phyloP scores from a whole-genome alignment of 2,329 filamentous ascomycete species.

The Penicillium sp. region DNA sequence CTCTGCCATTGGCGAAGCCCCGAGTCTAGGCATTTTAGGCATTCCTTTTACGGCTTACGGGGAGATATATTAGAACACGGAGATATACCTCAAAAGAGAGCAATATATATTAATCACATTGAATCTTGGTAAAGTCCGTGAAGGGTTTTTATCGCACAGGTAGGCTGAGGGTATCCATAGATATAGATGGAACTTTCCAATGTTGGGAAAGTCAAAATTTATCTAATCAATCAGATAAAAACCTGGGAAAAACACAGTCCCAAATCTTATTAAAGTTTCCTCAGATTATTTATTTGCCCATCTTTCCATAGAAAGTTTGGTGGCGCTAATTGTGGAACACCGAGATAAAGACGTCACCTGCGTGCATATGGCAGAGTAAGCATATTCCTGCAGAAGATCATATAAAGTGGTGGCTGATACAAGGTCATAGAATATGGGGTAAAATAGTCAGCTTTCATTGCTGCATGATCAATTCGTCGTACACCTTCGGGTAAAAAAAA shows the following conservation, averaged over 20 bases:
- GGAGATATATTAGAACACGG: not conserved
- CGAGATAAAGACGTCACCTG: not conserved
- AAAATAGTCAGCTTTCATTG: not conserved
- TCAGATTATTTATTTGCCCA: not conserved
- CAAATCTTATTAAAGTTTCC: not conserved
- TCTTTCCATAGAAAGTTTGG: not conserved
- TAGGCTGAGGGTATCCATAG: not conserved
- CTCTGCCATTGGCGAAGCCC: not conserved
- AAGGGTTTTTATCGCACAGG: not conserved
- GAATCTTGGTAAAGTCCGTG: not conserved
- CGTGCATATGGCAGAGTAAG: not conserved
- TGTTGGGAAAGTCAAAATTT: not conserved
- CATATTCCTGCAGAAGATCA: not conserved
- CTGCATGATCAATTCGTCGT: not conserved
- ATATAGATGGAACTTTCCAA: too few relatives aligned
- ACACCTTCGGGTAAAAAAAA: not conserved
- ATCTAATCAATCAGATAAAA: constrained; percentile 9
- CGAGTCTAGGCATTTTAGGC: not conserved
- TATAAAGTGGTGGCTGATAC: not conserved
- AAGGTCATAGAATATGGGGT: not conserved
- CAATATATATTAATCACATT: not conserved
- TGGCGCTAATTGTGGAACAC: not conserved
- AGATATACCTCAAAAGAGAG: not conserved
- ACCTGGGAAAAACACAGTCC: not conserved
- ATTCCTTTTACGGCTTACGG: not conserved